Evolutionary conservation across 1,139 yeast genomes (phyloP), one percentile per base, ranked within the genome.

Genomic region (Geotrichum histeridarum): DNA sequence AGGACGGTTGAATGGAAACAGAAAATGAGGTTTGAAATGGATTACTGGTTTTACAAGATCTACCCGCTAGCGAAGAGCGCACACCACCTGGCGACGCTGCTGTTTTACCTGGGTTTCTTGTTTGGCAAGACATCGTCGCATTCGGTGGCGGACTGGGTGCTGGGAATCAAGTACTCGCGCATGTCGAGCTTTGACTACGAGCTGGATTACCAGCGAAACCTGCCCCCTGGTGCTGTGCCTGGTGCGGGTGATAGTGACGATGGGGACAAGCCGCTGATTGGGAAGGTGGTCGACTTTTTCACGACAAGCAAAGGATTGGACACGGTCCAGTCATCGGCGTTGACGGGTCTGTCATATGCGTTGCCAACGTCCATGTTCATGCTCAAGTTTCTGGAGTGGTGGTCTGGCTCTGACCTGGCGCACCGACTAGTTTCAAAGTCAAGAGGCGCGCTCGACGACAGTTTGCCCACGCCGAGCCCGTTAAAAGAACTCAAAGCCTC

Each of bases 301-400:
- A 60, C 61, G 6, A 57, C 65, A 1, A 55, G 57, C 12, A 51
- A 59, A 12, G 65, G 63, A 1, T 39, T 62, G 2, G 52, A 53
- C 4, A 55, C 63, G 63, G 27, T 65, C 64, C 33, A 82, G 79
- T 33, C 80, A 80, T 1, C 53, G 11, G 49, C 61, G 7, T 59
- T 65, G 14, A 54, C 63, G 2, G 61, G 61, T 0, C 60, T 68
- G 36, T 61, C 70, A 12, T 68, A 71, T 50, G 74, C 86, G 35
- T 81, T 93, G 71, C 98, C 98, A 0, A 78, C 86, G 0, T 88
- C 95, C 1, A 86, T 93, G 57, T 91, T 93, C 67, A 67, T 86
- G 37, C 77, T 93, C 60, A 89, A 90, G 70, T 89, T 93, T 62
- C 77, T 90, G 52, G 98, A 93, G 68, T 91, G 98, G 98, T 91